Evolutionary conservation across 2,329 filamentous ascomycete species (phyloP), one percentile per base, ranked within the genome.

Genomic region (Ramularia endophylla): DNA sequence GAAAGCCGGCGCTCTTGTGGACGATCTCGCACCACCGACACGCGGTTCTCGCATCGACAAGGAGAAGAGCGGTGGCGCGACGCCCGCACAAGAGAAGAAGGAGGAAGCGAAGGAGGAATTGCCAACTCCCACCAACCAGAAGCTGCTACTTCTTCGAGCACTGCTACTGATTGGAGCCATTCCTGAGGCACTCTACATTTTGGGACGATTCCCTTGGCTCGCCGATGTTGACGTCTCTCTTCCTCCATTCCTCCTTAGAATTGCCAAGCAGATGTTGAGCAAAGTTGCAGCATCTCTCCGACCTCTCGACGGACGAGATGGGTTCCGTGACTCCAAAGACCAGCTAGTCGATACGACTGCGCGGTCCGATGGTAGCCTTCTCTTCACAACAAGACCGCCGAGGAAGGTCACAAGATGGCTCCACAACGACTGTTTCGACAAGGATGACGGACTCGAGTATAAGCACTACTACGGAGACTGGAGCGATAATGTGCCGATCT

Each of bases 401-500:
- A 79, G 78, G 52, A 84, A 83, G 57, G 73, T 78, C 12, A 71
- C 92, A 50, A 78, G 85, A 47, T 95, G 90, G 90, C 85, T 88
- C 4, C 83, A 84, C 54, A 79, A 87, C 4, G 89, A 95, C 54
- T 81, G 79, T 52, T 75, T 75, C 49, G 86, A 92, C 56, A 80
- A 79, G 18, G 81, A 81, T 40, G 86, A 82, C 15, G 74, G 76
- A n/a, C 78, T 71, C 9, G 74, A 85, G 38, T 97, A 95, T 62
- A 80, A 85, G 25, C 97, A 94, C 61, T 98, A 98, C 64, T 95
- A 92, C 81, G 88, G 95, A 44, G 92, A 97, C 54, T 98, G 92
- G 92, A 75, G 81, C 2, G 90, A 97, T 64, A 94, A 92, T 50
- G 75, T 98, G 33, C 94, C 92, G 0, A 69, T 95, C 15, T 98